These are phyloP conservation scores for Sungouiella thailandica DNA, from an alignment of 805 yeast genomes.

Conservation along the genomic window DNA sequence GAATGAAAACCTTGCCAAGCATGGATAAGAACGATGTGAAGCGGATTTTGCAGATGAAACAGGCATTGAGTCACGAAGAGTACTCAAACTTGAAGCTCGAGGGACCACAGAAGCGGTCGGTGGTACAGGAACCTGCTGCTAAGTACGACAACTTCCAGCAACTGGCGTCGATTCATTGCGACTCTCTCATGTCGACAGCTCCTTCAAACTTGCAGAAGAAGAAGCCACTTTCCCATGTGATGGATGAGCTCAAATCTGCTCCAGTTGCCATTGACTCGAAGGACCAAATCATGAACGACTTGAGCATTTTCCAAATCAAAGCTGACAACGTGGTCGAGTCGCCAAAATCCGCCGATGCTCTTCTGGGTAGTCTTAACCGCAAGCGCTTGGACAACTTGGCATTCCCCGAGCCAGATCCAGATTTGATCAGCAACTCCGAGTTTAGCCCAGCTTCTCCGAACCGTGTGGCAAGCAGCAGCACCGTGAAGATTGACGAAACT, in stretches of 20 bases:
- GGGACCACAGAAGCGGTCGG: constrained; percentile 16
- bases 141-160: constrained; percentile 9
- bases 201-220: constrained; percentile 1
- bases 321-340: background rate
- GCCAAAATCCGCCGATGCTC: too few species aligned
- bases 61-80: constrained; percentile 37
- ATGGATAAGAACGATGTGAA: constrained; percentile 44
- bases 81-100: constrained; percentile 30
- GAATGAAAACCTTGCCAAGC: constrained; percentile 46
- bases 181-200: constrained; percentile 7
- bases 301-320: constrained; percentile 8
- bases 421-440: constrained; percentile 17
- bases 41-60: constrained; percentile 29
- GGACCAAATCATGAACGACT: constrained; percentile 27
- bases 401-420: constrained; percentile 34
- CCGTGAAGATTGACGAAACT: too few species aligned
- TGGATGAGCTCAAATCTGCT: constrained; percentile 27
- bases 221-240: constrained; percentile 30
- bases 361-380: too few species aligned
- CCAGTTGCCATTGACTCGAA: constrained; percentile 26
- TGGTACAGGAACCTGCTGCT: constrained; percentile 15
- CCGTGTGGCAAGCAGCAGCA: background rate
- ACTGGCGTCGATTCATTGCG: constrained; percentile 12
- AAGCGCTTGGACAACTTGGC: background rate
- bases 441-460: background rate